Percentiles rank a stretch among this genome's conserved stretches.
Evolutionary conservation across 306 rosid genomes (phyloP).

Genomic region (Dalbergia cochinchinensis): DNA sequence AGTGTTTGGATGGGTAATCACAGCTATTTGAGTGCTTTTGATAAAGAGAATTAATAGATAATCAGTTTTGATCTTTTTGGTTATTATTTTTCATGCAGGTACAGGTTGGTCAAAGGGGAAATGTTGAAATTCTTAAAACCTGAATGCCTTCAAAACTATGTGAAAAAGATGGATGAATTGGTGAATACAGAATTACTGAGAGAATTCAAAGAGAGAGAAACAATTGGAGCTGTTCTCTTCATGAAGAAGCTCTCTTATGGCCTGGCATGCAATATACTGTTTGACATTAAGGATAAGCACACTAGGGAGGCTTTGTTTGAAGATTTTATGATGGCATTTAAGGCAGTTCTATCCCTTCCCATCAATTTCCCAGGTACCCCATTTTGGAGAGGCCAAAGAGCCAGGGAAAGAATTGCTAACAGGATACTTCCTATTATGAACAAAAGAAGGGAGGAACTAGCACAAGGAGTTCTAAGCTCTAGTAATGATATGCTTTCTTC

Average conservation of each 20-base stretch:
- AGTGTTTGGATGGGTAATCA: constrained; percentile 3
- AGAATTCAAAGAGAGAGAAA: constrained; percentile 51
- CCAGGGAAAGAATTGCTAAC: constrained; percentile 54
- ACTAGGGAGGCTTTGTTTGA: constrained; percentile 50
- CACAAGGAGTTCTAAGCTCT: constrained; percentile 50
- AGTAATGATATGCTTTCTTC: constrained; percentile 52
- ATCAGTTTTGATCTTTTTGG: background rate
- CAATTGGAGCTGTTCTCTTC: constrained; percentile 49
- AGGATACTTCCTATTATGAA: constrained; percentile 51
- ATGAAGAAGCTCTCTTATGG: constrained; percentile 57
- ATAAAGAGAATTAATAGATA: background rate
- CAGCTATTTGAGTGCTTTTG: background rate
- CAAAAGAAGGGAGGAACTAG: constrained; percentile 49
- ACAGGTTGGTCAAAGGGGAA: constrained; percentile 51
- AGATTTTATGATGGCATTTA: constrained; percentile 49
- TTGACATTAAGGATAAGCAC: constrained; percentile 58
- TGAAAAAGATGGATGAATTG: constrained; percentile 56
- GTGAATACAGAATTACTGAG: constrained; percentile 30
- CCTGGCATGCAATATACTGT: constrained; percentile 53
- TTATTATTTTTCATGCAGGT: constrained; percentile 30
- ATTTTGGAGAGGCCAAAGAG: constrained; percentile 57
- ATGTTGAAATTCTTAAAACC: constrained; percentile 65
- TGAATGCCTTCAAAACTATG: constrained; percentile 59
- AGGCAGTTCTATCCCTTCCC: constrained; percentile 58
- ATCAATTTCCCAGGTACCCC: constrained; percentile 55